Percentiles rank a stretch among this genome's conserved stretches.
These are phyloP conservation scores for Botrytis cinerea DNA, from an alignment of 2,329 filamentous ascomycete species.

Conservation along the genomic window DNA sequence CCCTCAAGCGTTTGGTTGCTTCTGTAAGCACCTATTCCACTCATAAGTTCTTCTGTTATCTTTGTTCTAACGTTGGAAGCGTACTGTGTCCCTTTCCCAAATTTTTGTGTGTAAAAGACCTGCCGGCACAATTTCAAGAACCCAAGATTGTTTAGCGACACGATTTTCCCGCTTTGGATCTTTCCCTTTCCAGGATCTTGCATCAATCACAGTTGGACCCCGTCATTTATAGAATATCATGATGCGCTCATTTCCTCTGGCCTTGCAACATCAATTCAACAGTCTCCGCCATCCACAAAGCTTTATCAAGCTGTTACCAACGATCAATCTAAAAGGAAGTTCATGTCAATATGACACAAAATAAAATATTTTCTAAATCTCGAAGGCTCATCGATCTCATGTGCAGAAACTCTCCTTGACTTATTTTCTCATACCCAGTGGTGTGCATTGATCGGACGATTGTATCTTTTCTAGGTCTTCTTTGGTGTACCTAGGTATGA, in stretches of 20 bases:
- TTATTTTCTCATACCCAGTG: background rate
- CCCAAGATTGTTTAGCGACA: background rate
- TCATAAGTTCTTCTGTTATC: background rate
- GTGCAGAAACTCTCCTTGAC: background rate
- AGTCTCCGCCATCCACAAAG: background rate
- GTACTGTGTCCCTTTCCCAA: background rate
- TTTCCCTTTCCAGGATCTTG: background rate
- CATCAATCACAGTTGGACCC: background rate
- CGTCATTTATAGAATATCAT: background rate
- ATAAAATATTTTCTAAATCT: background rate
- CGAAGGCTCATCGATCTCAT: background rate
- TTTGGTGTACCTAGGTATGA: background rate
- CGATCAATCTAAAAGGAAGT: background rate
- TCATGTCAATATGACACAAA: background rate
- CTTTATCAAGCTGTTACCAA: background rate
- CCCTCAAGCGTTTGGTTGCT: constrained; percentile 25
- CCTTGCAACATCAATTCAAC: background rate
- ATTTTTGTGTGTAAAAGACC: background rate
- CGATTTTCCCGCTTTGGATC: background rate
- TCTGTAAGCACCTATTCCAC: constrained; percentile 6
- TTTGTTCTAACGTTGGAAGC: background rate
- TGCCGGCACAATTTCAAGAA: background rate
- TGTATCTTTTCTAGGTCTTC: background rate
- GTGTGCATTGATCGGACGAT: background rate
- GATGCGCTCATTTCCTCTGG: background rate